A percentile compares a stretch with the other conserved stretches of the same genome.
These are phyloP conservation scores for Nigrograna mackinnonii DNA, from an alignment of 2,329 filamentous ascomycete species.

Conservation along the genomic window DNA sequence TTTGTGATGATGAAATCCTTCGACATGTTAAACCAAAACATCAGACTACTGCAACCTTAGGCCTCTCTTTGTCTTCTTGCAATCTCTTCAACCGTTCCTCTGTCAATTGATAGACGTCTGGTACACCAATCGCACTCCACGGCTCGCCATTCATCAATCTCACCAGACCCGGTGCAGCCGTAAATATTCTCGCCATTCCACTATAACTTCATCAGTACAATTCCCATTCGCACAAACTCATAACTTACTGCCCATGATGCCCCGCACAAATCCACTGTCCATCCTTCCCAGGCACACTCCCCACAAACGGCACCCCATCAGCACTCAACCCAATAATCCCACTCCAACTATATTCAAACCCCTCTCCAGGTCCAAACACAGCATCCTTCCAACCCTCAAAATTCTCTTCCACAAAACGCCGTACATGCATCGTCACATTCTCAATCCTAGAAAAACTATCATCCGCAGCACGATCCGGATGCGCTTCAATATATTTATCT, in stretches of 20 bases:
- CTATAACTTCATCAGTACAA: conserved; percentile 10
- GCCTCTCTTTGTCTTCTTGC: neutral
- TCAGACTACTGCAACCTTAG: conserved; percentile 11
- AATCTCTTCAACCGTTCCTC: conserved; percentile 12
- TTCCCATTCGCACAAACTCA: neutral
- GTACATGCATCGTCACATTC: conserved; percentile 25
- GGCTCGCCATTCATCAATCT: conserved; percentile 23
- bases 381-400: conserved; percentile 28
- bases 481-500: conserved; percentile 28
- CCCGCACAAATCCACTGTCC: conserved; percentile 31
- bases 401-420: conserved; percentile 23
- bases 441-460: conserved; percentile 29
- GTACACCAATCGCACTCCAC: conserved; percentile 22
- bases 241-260: conserved; percentile 30
- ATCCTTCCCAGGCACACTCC: conserved; percentile 21
- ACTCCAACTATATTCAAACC: conserved; percentile 34
- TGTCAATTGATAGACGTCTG: conserved; percentile 25
- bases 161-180: conserved; percentile 27
- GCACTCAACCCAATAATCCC: conserved; percentile 28
- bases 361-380: conserved; percentile 29
- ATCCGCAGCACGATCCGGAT: conserved; percentile 32
- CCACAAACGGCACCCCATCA: conserved; percentile 30
- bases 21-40: neutral
- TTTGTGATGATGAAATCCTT: too few relatives aligned
- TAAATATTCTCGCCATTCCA: conserved; percentile 31